A percentile compares a stretch with the other conserved stretches of the same genome.
phyloP scores from a whole-genome alignment of 2,329 filamentous ascomycete species.

The Calycina herbarum region DNA sequence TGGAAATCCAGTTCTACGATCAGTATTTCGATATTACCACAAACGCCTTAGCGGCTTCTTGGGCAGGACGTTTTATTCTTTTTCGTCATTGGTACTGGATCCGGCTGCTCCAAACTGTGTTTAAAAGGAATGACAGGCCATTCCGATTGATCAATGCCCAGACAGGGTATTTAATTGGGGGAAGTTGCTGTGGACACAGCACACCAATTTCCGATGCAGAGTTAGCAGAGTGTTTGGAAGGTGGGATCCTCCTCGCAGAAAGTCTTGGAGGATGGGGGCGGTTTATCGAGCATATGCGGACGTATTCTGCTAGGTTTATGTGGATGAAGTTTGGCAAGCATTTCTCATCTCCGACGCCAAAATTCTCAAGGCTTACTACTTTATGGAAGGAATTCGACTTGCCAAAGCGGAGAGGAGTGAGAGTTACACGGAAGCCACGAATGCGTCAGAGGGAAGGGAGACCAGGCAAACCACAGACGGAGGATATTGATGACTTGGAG shows the following conservation, averaged over 20 bases:
- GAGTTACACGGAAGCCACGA: background rate
- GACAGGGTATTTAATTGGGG: constrained; percentile 2
- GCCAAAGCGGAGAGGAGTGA: constrained; percentile 1
- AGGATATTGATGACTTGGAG: background rate
- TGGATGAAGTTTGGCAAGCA: background rate
- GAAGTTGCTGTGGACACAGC: background rate
- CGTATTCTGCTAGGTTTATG: background rate
- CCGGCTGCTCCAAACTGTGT: background rate
- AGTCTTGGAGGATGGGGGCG: constrained; percentile 3
- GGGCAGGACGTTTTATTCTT: constrained; percentile 6
- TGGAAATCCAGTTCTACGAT: constrained; percentile 4
- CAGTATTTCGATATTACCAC: constrained; percentile 5
- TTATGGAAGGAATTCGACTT: constrained; percentile 1
- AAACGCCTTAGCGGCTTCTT: constrained; percentile 2
- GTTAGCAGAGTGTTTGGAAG: constrained; percentile 5
- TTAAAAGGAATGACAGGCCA: background rate
- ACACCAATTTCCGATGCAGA: background rate
- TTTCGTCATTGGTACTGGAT: constrained; percentile 1
- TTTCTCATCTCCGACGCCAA: background rate
- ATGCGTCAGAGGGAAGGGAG: background rate
- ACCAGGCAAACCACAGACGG: background rate
- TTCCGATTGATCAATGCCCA: constrained; percentile 2
- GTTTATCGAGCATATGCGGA: constrained; percentile 29
- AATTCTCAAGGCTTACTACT: background rate
- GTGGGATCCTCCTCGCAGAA: constrained; percentile 9